Conservation (phyloP, 163 green algal species). For the Chlamydomonas reinhardtii region DNA sequence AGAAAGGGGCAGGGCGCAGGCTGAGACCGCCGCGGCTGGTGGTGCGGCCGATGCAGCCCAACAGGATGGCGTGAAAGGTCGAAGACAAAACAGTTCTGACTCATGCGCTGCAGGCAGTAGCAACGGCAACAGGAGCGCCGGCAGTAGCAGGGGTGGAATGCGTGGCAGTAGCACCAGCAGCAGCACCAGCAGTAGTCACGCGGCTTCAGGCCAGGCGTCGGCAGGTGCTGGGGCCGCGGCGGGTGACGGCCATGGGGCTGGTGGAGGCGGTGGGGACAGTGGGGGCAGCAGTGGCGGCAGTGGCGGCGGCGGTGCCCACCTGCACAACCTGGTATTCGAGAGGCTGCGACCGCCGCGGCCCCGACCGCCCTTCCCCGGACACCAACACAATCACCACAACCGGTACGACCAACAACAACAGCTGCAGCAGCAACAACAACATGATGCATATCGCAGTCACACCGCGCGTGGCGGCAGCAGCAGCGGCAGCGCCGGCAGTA, state of each 20-base stretch:
- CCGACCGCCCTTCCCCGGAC: no score
- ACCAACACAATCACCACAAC: neutral
- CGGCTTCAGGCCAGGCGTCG: no score
- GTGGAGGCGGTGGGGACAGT: no score
- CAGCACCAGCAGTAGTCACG: neutral
- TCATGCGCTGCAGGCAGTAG: neutral
- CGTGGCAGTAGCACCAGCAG: neutral
- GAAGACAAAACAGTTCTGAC: no score
- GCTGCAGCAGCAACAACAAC: neutral
- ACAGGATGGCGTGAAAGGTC: no score
- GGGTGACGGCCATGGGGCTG: no score
- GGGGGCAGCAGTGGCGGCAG: no score
- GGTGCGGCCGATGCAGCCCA: no score
- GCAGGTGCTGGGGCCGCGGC: no score
- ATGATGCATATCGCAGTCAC: neutral
- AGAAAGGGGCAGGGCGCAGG: no score
- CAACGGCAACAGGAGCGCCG: neutral
- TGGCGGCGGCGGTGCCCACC: neutral
- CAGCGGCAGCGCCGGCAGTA: neutral
- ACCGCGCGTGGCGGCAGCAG: neutral
- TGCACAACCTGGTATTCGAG: slow-evolving; percentile 35
- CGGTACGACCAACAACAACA: neutral
- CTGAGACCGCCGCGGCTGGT: no score
- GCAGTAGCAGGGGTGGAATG: neutral
- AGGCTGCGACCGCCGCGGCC: neutral